A percentile compares a stretch with the other conserved stretches of the same genome.
Evolutionary conservation across 2,329 filamentous ascomycete genomes (phyloP).

Genomic region (Achaetomium macrosporum): DNA sequence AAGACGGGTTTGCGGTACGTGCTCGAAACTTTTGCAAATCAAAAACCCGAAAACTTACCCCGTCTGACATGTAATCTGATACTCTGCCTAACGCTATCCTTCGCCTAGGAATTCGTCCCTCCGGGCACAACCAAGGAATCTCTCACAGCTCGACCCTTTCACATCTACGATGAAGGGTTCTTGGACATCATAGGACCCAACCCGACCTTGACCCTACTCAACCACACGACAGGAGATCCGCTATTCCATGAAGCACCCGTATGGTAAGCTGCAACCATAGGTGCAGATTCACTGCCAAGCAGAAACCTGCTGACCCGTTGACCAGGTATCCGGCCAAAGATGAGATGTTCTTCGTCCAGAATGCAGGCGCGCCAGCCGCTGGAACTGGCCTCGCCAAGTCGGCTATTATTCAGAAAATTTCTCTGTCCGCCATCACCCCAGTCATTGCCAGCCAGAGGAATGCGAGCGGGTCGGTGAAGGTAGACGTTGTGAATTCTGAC

Average conservation of each 20-base stretch:
- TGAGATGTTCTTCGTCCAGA: constrained; percentile 51
- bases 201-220: constrained; percentile 46
- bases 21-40: too few relatives aligned
- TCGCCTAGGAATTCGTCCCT: constrained; percentile 33
- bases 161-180: constrained; percentile 48
- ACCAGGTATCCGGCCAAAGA: constrained; percentile 36
- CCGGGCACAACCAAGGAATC: constrained; percentile 36
- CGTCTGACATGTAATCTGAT: too few relatives aligned
- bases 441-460: constrained; percentile 34
- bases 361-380: constrained; percentile 40
- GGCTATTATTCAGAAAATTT: constrained; percentile 45
- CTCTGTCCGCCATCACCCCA: constrained; percentile 37
- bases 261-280: constrained; percentile 34
- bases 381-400: constrained; percentile 49
- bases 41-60: too few relatives aligned
- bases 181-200: constrained; percentile 42
- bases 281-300: not conserved
- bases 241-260: constrained; percentile 52
- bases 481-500: constrained; percentile 37
- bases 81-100: not conserved
- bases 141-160: constrained; percentile 37
- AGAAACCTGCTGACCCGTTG: constrained; percentile 29
- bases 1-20: constrained; percentile 33
- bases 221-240: constrained; percentile 38
- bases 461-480: constrained; percentile 35